Conservation (phyloP, 176 grass and related monocot species). For the Ampelocalamus luodianensis region DNA sequence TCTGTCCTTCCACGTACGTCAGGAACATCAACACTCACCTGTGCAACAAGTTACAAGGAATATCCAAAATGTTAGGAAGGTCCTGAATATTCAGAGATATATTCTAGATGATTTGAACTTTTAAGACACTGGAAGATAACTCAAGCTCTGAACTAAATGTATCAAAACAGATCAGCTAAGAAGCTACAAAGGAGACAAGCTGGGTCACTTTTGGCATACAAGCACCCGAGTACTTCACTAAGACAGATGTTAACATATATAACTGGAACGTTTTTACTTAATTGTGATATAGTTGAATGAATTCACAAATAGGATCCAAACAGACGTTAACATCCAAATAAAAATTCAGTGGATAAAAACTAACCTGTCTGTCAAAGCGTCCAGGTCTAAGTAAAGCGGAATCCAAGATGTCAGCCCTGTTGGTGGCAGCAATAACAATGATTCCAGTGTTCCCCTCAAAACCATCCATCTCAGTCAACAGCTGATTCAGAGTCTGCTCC, state of each 20-base stretch:
- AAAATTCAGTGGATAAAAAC: constrained; percentile 23
- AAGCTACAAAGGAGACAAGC: not conserved
- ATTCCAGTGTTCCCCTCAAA: constrained; percentile 95
- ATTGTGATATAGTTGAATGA: not conserved
- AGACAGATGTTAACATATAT: not conserved
- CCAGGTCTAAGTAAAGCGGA: constrained; percentile 94
- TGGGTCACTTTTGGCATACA: not conserved
- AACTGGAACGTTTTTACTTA: constrained; percentile 16
- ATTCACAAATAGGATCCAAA: constrained; percentile 25
- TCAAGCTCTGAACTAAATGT: constrained; percentile 3
- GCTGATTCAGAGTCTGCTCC: constrained; percentile 89
- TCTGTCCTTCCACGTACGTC: constrained; percentile 96
- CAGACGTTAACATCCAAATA: not conserved
- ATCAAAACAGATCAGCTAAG: not conserved
- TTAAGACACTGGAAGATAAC: constrained; percentile 9
- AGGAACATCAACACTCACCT: constrained; percentile 96
- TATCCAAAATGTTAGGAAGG: constrained; percentile 11
- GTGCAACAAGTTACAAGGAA: constrained; percentile 31
- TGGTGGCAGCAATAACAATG: constrained; percentile 96
- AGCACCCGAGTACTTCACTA: not conserved
- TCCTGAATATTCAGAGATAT: constrained; percentile 8
- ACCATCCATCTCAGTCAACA: constrained; percentile 95
- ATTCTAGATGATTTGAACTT: not conserved
- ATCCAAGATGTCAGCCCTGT: constrained; percentile 96
- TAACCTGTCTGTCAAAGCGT: constrained; percentile 99